Evolutionary conservation across 768 basidiomycete genomes (phyloP).

Genomic region (Termitomyces sp.): DNA sequence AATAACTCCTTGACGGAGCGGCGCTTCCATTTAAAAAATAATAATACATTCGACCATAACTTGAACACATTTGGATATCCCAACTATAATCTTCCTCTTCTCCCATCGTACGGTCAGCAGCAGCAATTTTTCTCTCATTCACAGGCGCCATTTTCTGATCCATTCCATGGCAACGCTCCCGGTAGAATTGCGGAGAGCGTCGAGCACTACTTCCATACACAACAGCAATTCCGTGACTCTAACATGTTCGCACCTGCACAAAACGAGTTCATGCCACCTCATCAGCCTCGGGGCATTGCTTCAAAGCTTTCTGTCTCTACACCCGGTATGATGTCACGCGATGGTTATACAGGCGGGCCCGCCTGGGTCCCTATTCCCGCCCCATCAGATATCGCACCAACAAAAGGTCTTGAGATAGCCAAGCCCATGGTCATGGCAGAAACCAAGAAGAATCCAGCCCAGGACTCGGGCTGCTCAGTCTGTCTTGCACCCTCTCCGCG

Average conservation of each 20-base stretch:
- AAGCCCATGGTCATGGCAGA: not conserved
- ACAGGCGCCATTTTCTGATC: slow-evolving; percentile 31
- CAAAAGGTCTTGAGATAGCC: not conserved
- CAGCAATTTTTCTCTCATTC: slow-evolving; percentile 20
- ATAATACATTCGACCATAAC: slow-evolving; percentile 14
- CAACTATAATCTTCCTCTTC: slow-evolving; percentile 20
- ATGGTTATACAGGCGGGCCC: slow-evolving; percentile 11
- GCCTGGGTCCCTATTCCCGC: slow-evolving; percentile 17
- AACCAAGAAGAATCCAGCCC: slow-evolving; percentile 3
- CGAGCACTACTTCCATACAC: slow-evolving; percentile 39
- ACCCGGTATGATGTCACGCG: not conserved
- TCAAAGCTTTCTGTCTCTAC: slow-evolving; percentile 2
- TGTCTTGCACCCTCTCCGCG: slow-evolving; percentile 43
- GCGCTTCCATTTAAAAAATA: slow-evolving; percentile 24
- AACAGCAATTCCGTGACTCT: slow-evolving; percentile 23
- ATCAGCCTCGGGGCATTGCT: slow-evolving; percentile 2
- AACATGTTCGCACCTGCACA: slow-evolving; percentile 10
- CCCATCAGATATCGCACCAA: slow-evolving; percentile 4
- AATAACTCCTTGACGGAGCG: slow-evolving; percentile 31
- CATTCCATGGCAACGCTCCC: slow-evolving; percentile 32
- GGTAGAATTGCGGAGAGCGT: slow-evolving; percentile 35
- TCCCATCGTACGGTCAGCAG: slow-evolving; percentile 20
- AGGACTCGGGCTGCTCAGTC: slow-evolving; percentile 49
- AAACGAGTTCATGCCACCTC: slow-evolving; percentile 6
- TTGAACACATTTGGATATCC: slow-evolving; percentile 32